Base-by-base conservation (phyloP, 129 eudicot genomes). In the Flaveria ramosissima region DNA sequence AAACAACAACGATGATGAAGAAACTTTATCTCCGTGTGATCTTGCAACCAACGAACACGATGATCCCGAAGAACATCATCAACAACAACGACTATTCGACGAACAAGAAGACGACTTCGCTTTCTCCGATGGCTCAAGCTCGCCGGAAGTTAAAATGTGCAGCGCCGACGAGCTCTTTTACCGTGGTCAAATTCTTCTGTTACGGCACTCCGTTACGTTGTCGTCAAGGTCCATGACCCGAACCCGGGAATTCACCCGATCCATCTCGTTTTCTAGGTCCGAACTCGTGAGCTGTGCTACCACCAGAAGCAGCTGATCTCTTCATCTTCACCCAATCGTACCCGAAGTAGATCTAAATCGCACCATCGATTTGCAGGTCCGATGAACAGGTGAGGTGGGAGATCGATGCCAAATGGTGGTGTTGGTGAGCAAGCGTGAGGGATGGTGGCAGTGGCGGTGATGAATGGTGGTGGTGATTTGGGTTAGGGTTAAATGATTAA, bases 131-230 rank as follows among this genome's bases (percentile, higher is more conserved):
- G 7, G 21, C 21, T 24, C 67, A n/a, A 65, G 20, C 3, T 36
- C 23, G 21, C 77, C 84, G 41, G 83, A 84, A 51, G 72, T 84
- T 13, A 82, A 85, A 51, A 93, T 93, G 97, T 91, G 93, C 50
- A 79, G 83, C 6, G 98, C 97, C 0, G 98, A 91, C 55, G 96
- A 91, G 45, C 83, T 94, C 11, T 94, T 94, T 71, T 86, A 77
- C 76, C 75, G 77, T 42, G 98, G 97, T 63, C 88, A 87, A 71
- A 86, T 94, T 30, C 83, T 89, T 14, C 98, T 97, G 0, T 70
- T 87, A 32, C 89, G 88, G 24, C 85, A 92, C 75, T 92, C 98
- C 0, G 68, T 93, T 1, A 86, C 86, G 61, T 79, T 62, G 15
- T 55, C 53, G 9, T 59, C 82, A 32, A 48, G 20, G 27, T 77